These are phyloP conservation scores for Escovopsis sp. DNA, from an alignment of 2,329 filamentous ascomycete genomes.

Conservation along the genomic window DNA sequence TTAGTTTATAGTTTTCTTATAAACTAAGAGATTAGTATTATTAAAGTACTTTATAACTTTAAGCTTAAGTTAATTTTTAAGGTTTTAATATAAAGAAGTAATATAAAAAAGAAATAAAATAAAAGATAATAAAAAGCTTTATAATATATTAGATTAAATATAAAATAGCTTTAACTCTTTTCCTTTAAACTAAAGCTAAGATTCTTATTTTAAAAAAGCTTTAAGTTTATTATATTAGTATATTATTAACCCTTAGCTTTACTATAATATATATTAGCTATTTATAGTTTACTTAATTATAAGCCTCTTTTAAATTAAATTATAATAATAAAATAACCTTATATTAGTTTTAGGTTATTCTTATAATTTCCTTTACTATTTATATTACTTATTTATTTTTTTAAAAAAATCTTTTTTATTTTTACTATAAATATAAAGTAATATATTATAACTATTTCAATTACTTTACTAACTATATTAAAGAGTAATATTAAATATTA, in stretches of 20 bases:
- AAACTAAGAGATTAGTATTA: not conserved
- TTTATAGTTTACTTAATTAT: not conserved
- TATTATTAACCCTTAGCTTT: not conserved
- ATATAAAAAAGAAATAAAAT: not conserved
- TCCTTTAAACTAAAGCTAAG: too few relatives aligned
- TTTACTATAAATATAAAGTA: not conserved
- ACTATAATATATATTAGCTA: not conserved
- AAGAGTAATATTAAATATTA: too few relatives aligned
- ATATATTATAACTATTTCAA: not conserved
- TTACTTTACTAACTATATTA: too few relatives aligned
- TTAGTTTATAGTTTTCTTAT: not conserved
- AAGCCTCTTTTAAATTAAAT: not conserved
- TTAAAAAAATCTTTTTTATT: not conserved
- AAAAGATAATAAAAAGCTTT: not conserved
- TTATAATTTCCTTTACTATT: too few relatives aligned
- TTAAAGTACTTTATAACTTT: not conserved
- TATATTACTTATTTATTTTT: not conserved
- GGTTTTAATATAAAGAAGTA: not conserved
- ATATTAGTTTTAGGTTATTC: too few relatives aligned
- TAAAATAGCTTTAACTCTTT: not conserved
- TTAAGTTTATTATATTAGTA: not conserved
- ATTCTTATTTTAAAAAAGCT: too few relatives aligned
- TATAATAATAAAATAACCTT: not conserved
- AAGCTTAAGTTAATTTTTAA: not conserved
- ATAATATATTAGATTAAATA: not conserved